Percentiles rank a stretch among this genome's conserved stretches.
Conservation (phyloP, 768 basidiomycete species). For the Hericium coralloides region DNA sequence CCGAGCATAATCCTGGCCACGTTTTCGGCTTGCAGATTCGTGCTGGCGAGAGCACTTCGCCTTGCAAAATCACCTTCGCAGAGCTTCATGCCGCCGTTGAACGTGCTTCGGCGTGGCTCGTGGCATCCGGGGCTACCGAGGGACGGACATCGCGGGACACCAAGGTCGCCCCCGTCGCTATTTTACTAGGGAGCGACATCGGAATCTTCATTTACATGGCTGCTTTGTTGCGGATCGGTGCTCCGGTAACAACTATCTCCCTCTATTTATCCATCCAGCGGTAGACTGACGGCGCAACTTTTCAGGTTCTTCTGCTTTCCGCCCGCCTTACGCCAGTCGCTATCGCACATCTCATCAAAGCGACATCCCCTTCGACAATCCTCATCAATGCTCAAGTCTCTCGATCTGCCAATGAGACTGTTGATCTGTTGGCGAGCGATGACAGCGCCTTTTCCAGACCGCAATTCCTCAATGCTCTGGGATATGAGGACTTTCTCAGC, state of each 20-base stretch:
- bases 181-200: slow-evolving; percentile 30
- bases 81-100: slow-evolving; percentile 26
- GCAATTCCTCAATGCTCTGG: slow-evolving; percentile 17
- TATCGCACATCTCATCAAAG: slow-evolving; percentile 26
- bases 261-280: background rate
- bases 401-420: slow-evolving; percentile 23
- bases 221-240: slow-evolving; percentile 27
- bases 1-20: slow-evolving; percentile 26
- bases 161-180: slow-evolving; percentile 25
- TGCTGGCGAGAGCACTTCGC: slow-evolving; percentile 9
- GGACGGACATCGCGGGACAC: slow-evolving; percentile 18
- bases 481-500: slow-evolving; percentile 23
- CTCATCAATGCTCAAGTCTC: slow-evolving; percentile 25
- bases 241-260: slow-evolving; percentile 22
- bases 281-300: background rate
- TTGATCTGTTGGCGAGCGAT: slow-evolving; percentile 1
- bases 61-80: slow-evolving; percentile 26
- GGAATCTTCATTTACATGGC: slow-evolving; percentile 29
- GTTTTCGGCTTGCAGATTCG: slow-evolving; percentile 28
- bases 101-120: slow-evolving; percentile 27
- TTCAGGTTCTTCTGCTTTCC: slow-evolving; percentile 28
- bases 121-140: slow-evolving; percentile 20
- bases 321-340: slow-evolving; percentile 28
- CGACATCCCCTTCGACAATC: slow-evolving; percentile 23
- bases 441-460: background rate